Conservation (phyloP, 805 yeast species). For the Wickerhamomyces alni region DNA sequence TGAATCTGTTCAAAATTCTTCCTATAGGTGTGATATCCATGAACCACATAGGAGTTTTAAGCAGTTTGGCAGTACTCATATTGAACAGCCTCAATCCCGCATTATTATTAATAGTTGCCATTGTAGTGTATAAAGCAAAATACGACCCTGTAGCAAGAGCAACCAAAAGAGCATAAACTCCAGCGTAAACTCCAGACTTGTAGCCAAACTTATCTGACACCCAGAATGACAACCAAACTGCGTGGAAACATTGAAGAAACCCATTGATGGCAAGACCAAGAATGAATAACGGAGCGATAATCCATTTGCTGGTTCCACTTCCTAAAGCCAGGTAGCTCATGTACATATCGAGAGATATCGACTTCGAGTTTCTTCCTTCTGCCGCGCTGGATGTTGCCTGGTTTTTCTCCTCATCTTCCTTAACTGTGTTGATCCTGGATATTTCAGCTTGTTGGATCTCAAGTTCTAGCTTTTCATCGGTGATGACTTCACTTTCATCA, state of each 20-base stretch:
- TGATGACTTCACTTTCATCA: constrained; percentile 22
- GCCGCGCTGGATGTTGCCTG: constrained; percentile 19
- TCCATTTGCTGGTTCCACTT: constrained; percentile 33
- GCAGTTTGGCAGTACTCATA: constrained; percentile 45
- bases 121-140: constrained; percentile 47
- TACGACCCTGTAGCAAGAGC: constrained; percentile 40
- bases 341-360: constrained; percentile 29
- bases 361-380: constrained; percentile 16
- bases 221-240: constrained; percentile 82
- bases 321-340: constrained; percentile 38
- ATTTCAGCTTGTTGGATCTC: constrained; percentile 15
- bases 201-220: constrained; percentile 42
- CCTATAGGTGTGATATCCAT: constrained; percentile 86
- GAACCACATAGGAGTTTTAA: constrained; percentile 75
- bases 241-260: constrained; percentile 50
- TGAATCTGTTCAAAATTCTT: constrained; percentile 75
- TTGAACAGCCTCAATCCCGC: constrained; percentile 56
- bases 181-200: constrained; percentile 53
- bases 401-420: constrained; percentile 23
- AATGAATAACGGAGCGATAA: constrained; percentile 25
- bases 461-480: constrained; percentile 23
- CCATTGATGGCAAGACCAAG: constrained; percentile 27
- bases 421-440: constrained; percentile 18
- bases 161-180: constrained; percentile 52
- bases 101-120: constrained; percentile 44